Evolutionary conservation across 164 flowering plant species (phyloP).

Genomic region (Dillenia turbinata): DNA sequence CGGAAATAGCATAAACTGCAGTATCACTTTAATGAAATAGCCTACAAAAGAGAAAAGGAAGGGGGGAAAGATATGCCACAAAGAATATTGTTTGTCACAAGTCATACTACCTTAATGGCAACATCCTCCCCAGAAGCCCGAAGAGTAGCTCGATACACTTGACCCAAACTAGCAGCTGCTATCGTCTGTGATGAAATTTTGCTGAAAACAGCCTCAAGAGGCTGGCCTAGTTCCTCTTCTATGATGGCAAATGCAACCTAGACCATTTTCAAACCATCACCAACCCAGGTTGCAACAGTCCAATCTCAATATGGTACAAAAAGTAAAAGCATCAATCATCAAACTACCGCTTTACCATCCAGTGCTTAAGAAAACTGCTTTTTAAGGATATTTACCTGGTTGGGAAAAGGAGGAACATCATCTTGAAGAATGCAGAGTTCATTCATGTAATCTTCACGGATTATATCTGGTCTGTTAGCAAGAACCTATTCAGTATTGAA

Average conservation of each 20-base stretch:
- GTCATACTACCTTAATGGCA: constrained; percentile 78
- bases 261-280: constrained; percentile 9
- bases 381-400: constrained; percentile 44
- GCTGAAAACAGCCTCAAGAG: constrained; percentile 92
- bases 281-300: too few species aligned
- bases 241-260: constrained; percentile 88
- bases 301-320: too few species aligned
- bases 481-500: constrained; percentile 57
- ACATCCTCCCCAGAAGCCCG: constrained; percentile 88
- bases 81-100: too few species aligned
- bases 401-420: constrained; percentile 97
- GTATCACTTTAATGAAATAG: too few species aligned
- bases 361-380: background rate
- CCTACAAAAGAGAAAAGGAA: too few species aligned
- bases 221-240: constrained; percentile 90
- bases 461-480: constrained; percentile 95
- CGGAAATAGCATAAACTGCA: too few species aligned
- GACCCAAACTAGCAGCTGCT: constrained; percentile 99
- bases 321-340: too few species aligned
- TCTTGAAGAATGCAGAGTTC: constrained; percentile 99
- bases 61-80: too few species aligned
- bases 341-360: background rate
- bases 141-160: constrained; percentile 94
- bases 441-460: constrained; percentile 98
- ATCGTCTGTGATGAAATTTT: constrained; percentile 86